phyloP scores from a whole-genome alignment of 148 eudicot species.

The Fallopia convolvulus region DNA sequence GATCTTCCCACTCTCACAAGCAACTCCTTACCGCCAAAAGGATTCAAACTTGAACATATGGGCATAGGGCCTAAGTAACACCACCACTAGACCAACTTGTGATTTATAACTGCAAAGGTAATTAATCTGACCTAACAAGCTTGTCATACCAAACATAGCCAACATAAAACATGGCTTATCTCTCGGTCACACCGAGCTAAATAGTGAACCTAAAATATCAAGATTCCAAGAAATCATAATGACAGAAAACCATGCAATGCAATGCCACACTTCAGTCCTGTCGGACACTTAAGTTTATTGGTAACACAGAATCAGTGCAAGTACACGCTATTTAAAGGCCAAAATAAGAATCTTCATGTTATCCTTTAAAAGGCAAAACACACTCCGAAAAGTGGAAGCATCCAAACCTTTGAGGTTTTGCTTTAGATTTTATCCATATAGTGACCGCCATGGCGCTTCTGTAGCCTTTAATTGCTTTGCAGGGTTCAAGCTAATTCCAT shows the following conservation, averaged over 20 bases:
- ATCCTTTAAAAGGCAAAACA: not conserved
- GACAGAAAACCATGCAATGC: not conserved
- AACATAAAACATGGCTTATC: too few relatives aligned
- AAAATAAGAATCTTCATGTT: not conserved
- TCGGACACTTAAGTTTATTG: not conserved
- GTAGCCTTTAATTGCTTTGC: not conserved
- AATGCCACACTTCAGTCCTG: not conserved
- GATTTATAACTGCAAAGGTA: not conserved
- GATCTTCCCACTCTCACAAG: too few relatives aligned
- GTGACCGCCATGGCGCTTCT: conserved; percentile 10
- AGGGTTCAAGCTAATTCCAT: not conserved
- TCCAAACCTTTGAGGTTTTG: not conserved
- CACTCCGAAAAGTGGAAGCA: not conserved
- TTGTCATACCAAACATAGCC: too few relatives aligned
- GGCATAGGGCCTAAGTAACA: too few relatives aligned
- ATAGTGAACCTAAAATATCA: not conserved
- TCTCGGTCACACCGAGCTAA: too few relatives aligned
- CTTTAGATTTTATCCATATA: not conserved
- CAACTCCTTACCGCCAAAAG: too few relatives aligned
- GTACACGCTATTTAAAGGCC: too few relatives aligned
- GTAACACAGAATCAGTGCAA: too few relatives aligned
- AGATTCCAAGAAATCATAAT: too few relatives aligned
- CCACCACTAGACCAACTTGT: too few relatives aligned
- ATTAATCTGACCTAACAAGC: too few relatives aligned
- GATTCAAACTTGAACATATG: too few relatives aligned